These are phyloP conservation scores for Piper betle DNA, from an alignment of 164 flowering plant species.

Conservation along the genomic window DNA sequence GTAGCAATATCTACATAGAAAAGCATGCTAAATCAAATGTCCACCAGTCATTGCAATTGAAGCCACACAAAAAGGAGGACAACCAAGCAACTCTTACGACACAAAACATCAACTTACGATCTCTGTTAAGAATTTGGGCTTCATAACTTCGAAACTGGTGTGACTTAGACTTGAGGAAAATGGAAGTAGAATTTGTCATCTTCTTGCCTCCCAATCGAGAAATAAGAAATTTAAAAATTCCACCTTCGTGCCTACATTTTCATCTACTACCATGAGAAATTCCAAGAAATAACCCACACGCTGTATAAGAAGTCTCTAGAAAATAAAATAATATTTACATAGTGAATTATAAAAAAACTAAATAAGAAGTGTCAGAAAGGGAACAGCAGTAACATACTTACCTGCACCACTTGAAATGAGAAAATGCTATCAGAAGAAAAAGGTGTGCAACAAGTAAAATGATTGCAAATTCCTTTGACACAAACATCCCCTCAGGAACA, in stretches of 20 bases:
- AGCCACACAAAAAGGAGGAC: neutral
- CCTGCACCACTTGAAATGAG: conserved; percentile 92
- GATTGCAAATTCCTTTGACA: conserved; percentile 66
- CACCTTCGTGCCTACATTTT: conserved; percentile 77
- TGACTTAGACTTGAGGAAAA: conserved; percentile 18
- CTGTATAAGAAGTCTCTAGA: neutral
- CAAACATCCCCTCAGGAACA: conserved; percentile 64
- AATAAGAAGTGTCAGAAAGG: too few relatives aligned
- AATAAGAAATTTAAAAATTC: conserved; percentile 39
- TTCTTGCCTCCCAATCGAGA: conserved; percentile 26
- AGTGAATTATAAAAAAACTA: too few relatives aligned
- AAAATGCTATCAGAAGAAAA: conserved; percentile 41
- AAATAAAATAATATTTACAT: too few relatives aligned
- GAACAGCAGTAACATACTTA: conserved; percentile 21
- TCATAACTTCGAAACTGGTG: conserved; percentile 6
- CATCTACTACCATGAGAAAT: conserved; percentile 2
- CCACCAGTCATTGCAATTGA: neutral
- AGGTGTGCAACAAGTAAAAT: conserved; percentile 61
- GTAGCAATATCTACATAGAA: conserved; percentile 56
- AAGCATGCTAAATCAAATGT: neutral
- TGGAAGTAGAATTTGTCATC: conserved; percentile 15
- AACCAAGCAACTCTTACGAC: neutral
- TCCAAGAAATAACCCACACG: neutral
- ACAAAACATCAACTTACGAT: conserved; percentile 38
- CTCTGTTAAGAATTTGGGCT: conserved; percentile 28